These are phyloP conservation scores for Rhynchospora pubera DNA, from an alignment of 176 grass and related monocot genomes.

Conservation along the genomic window DNA sequence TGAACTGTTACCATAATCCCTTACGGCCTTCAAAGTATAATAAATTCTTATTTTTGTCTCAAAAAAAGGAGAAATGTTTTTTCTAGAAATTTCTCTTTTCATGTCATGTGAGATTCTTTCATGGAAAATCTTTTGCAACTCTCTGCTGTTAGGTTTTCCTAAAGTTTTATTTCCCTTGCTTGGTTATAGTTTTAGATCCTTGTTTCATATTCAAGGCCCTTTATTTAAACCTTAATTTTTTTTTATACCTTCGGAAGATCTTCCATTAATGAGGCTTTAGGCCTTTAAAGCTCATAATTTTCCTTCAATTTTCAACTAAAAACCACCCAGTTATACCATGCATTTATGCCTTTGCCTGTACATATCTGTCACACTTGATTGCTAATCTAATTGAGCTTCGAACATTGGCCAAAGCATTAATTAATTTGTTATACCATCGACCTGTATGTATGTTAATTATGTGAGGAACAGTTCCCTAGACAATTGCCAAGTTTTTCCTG, in stretches of 20 bases:
- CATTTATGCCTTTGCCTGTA: constrained; percentile 21
- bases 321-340: not conserved
- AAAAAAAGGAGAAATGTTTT: not conserved
- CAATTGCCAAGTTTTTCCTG: not conserved
- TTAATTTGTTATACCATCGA: no score
- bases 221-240: no score
- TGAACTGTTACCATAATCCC: not conserved
- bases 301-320: not conserved
- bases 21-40: not conserved
- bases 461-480: not conserved
- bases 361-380: not conserved
- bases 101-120: not conserved
- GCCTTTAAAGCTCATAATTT: not conserved
- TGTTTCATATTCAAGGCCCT: not conserved
- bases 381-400: not conserved
- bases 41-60: not conserved
- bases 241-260: not conserved
- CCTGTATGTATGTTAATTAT: not conserved
- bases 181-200: not conserved
- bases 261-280: not conserved
- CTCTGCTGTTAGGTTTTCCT: not conserved
- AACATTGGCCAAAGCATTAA: not conserved
- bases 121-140: not conserved
- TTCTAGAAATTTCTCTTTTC: not conserved
- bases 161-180: not conserved